phyloP scores from a whole-genome alignment of 148 eudicot genomes.

The Dysphania ambrosioides region DNA sequence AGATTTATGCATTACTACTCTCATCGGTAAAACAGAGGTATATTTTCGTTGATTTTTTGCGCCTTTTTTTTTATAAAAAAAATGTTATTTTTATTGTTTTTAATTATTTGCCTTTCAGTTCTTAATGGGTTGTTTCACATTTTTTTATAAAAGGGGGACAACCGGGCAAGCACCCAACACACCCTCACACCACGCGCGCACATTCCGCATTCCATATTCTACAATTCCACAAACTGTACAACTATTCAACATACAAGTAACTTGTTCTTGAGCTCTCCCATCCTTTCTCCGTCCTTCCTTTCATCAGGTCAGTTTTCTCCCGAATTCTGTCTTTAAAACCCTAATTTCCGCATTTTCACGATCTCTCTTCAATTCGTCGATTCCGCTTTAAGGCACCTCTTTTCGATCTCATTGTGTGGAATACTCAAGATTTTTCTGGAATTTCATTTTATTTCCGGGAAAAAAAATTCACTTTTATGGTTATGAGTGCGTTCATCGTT shows the following conservation, averaged over 20 bases:
- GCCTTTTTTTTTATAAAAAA: no score
- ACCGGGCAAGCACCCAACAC: no score
- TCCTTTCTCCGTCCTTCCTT: conserved; percentile 1
- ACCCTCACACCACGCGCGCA: no score
- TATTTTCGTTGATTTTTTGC: no score
- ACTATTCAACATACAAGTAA: neutral
- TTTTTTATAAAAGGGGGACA: no score
- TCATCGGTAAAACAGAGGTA: no score
- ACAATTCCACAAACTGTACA: no score
- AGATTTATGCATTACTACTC: no score
- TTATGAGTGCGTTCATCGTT: neutral
- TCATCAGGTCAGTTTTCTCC: neutral
- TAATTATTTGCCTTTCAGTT: no score
- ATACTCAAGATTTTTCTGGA: neutral
- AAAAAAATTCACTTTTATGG: neutral
- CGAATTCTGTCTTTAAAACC: neutral
- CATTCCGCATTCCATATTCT: no score
- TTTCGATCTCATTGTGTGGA: conserved; percentile 13
- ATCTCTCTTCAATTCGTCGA: neutral
- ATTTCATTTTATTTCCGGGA: neutral
- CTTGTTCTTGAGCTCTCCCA: neutral
- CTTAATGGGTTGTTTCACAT: no score
- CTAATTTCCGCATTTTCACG: neutral
- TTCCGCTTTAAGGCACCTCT: neutral
- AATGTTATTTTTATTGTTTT: no score